Base-by-base conservation (phyloP, 441 rosid species). In the Populus hybrid region DNA sequence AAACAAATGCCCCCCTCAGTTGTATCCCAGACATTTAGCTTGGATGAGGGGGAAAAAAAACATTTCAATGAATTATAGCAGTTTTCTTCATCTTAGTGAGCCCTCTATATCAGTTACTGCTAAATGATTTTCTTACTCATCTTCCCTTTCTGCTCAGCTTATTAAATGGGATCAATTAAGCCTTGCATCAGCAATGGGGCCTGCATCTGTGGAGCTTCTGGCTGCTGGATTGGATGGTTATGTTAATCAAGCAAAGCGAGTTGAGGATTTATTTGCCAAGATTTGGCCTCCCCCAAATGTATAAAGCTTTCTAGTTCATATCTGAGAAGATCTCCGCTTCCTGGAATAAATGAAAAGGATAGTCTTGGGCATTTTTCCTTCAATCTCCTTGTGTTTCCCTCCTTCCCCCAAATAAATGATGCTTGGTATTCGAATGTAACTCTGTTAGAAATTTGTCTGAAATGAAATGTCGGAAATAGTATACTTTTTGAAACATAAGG, bases 211-310 rank as follows among this genome's bases (percentile, higher is more conserved):
- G 65, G 97, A 95, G 81, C 98, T 94, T 56, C 90, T 94, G 76
- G 85, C 86, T 73, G 90, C 89, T 69, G 98, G 99, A 42, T 86
- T 94, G 7, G 93, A 92, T 35, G 97, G 98, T 21, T 92, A 94
- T 66, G 84, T 81, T 12, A 83, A 85, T 77, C 97, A 95, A 86
- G 87, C 90, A 0, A 92, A 81, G 83, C 92, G 94, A 24, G 92
- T 90, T 0, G 97, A 92, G 86, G 97, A 92, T 82, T 78, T 90
- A 36, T 90, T 94, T 4, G 88, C 89, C 33, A 95, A 95, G 93
- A 94, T 95, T 76, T 95, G 98, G 97, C 99, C 99, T 53, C 98
- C 98, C 66, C 99, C 97, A 59, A 94, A 95, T 79, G 95, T 92
- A 72, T 94, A 85, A 87, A 84, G 64, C 23, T 26, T 76, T 68